These are phyloP conservation scores for Cyclotella atomus DNA, from an alignment of 108 stramenopile species.

Conservation along the genomic window DNA sequence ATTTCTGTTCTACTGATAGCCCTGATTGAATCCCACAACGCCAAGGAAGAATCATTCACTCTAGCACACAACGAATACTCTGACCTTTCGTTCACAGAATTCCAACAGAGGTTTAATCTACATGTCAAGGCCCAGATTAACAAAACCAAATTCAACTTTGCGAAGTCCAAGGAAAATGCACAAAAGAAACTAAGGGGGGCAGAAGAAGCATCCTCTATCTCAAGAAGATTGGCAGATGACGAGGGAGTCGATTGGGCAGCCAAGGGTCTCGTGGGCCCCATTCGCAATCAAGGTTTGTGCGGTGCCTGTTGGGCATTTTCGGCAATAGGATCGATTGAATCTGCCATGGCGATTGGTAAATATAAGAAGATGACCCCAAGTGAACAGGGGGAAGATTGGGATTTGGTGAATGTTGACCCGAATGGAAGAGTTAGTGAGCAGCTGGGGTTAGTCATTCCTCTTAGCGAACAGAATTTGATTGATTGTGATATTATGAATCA, in stretches of 20 bases:
- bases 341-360: constrained; percentile 84
- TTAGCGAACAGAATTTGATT: constrained; percentile 95
- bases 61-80: constrained; percentile 93
- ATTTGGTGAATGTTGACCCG: background rate
- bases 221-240: constrained; percentile 36
- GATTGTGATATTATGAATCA: constrained; percentile 88
- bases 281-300: constrained; percentile 92
- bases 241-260: constrained; percentile 79
- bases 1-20: constrained; percentile 60
- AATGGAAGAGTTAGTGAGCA: background rate
- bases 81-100: constrained; percentile 92
- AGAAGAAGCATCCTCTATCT: background rate
- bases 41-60: constrained; percentile 63
- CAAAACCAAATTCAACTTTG: constrained; percentile 46
- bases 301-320: constrained; percentile 97
- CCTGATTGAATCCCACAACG: constrained; percentile 90
- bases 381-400: background rate
- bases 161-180: constrained; percentile 2
- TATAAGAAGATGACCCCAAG: constrained; percentile 12
- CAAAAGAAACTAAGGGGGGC: constrained; percentile 13
- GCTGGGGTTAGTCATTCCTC: constrained; percentile 75
- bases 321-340: constrained; percentile 94
- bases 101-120: constrained; percentile 62
- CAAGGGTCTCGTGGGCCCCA: constrained; percentile 84
- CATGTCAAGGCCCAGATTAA: constrained; percentile 46